A percentile compares a stretch with the other conserved stretches of the same genome.
phyloP scores from a whole-genome alignment of 805 yeast genomes.

The Schwanniomyces occidentalis region DNA sequence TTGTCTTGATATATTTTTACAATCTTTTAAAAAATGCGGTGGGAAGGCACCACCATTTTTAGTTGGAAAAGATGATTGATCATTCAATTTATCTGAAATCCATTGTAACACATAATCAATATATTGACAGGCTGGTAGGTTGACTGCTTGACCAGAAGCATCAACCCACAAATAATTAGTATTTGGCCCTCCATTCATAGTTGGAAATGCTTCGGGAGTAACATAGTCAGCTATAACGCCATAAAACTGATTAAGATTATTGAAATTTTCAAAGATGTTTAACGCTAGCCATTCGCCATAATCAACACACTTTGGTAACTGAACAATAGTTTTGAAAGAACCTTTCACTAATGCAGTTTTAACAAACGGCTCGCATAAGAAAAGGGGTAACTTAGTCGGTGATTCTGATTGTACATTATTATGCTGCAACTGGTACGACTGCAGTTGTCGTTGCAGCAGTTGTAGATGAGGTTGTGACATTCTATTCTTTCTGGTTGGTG shows the following conservation, averaged over 20 bases:
- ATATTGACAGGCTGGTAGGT: constrained; percentile 89
- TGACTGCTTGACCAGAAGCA: constrained; percentile 69
- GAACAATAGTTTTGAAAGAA: constrained; percentile 92
- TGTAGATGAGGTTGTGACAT: constrained; percentile 11
- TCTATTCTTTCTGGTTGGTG: constrained; percentile 20
- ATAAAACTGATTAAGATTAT: constrained; percentile 82
- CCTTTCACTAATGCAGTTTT: constrained; percentile 95
- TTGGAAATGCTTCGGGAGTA: constrained; percentile 84
- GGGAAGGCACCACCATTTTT: constrained; percentile 89
- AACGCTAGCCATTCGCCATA: constrained; percentile 94
- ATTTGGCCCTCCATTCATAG: constrained; percentile 95
- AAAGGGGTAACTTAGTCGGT: constrained; percentile 58
- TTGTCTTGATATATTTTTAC: constrained; percentile 84
- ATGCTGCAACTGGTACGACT: constrained; percentile 10
- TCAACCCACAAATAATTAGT: constrained; percentile 92
- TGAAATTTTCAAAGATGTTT: constrained; percentile 85
- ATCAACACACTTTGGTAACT: constrained; percentile 92
- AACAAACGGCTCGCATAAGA: constrained; percentile 89
- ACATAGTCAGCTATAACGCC: constrained; percentile 90
- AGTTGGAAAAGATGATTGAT: constrained; percentile 89
- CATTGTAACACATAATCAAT: constrained; percentile 90
- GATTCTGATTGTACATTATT: constrained; percentile 13
- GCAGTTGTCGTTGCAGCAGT: constrained; percentile 13
- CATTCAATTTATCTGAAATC: constrained; percentile 85
- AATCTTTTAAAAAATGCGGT: constrained; percentile 74